Conservation (phyloP, 352 stramenopile genomes). For the Pythium scleroteichum region DNA sequence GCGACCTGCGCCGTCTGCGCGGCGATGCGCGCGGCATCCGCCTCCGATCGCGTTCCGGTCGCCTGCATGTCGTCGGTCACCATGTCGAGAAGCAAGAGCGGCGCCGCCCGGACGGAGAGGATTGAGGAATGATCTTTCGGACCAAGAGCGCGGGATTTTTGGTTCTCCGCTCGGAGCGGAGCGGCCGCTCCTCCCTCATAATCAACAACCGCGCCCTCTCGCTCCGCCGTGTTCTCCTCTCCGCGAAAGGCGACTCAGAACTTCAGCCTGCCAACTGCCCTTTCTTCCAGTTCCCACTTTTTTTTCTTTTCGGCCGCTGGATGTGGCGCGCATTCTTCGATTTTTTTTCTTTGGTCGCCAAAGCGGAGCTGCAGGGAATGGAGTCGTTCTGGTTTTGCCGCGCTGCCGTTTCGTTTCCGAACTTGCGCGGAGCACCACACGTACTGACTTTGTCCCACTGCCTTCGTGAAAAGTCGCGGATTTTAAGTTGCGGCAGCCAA, state of each 20-base stretch:
- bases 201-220: too few species aligned
- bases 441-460: slow-evolving; percentile 11
- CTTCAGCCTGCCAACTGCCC: slow-evolving; percentile 1
- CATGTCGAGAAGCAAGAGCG: too few species aligned
- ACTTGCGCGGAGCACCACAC: neutral
- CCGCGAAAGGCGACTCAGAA: slow-evolving; percentile 13
- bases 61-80: slow-evolving; percentile 4
- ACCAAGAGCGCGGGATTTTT: neutral
- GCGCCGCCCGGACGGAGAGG: neutral
- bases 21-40: slow-evolving; percentile 4
- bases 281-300: slow-evolving; percentile 3
- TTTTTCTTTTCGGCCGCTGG: neutral
- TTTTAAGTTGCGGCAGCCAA: slow-evolving; percentile 29
- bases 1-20: slow-evolving; percentile 18
- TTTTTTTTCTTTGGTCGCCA: slow-evolving; percentile 1
- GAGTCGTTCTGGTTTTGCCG: too few species aligned
- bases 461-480: slow-evolving; percentile 12
- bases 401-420: slow-evolving; percentile 3
- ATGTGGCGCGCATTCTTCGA: neutral
- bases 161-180: too few species aligned
- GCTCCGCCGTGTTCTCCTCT: slow-evolving; percentile 7
- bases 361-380: too few species aligned
- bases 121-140: slow-evolving; percentile 8
- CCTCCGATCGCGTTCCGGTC: neutral
- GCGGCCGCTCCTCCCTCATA: too few species aligned